Evolutionary conservation across 495 filamentous ascomycete genomes (phyloP), one percentile per base, ranked within the genome.

Genomic region (Hamigera avellanea): DNA sequence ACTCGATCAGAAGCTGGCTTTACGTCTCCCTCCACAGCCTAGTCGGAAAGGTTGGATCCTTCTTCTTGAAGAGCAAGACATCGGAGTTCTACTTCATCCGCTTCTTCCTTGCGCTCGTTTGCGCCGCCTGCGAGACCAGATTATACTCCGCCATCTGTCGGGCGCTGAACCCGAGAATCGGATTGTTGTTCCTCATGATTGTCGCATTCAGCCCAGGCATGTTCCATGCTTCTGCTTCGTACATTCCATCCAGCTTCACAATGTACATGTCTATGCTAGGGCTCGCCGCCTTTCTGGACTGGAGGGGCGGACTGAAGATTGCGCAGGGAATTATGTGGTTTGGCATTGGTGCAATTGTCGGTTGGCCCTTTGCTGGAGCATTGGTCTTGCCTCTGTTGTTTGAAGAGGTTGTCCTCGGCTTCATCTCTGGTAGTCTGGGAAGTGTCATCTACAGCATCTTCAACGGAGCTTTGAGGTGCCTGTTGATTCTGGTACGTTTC

Each of bases 261-360:
- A 99, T 96, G 93, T 95, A 94, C 53, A 84, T 76, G 30, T 78
- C 78, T 8, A 91, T 89, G 73, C 64, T 95, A 13, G 93, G 86
- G 2, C 71, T 86, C 41, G 76, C 86, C 10, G 75, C 83, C 2
- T 96, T 99, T 56, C 76, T 99, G 69, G 81, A 91, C 54, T 83
- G 80, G 70, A 73, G 72, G 26, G 75, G 76, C 3, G 81, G 82
- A 0, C 65, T 81, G 33, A 81, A 78, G 50, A 89, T 82, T 0
- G 79, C 81, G 0, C 67, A 76, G 55, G 89, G 85, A 14, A 84
- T 96, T 34, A 80, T 83, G 62, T 95, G 83, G 81, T 94, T 94
- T 54, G 86, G 84, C 10, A 59, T 87, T n/a, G 93, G 85, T 27
- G 81, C 83, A 19, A 71, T 93, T 30, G 59, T 96, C 21, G 93